A percentile compares a stretch with the other conserved stretches of the same genome.
Conservation (phyloP, 192 early-diverging fungal species). For the Linnemannia hyalina region DNA sequence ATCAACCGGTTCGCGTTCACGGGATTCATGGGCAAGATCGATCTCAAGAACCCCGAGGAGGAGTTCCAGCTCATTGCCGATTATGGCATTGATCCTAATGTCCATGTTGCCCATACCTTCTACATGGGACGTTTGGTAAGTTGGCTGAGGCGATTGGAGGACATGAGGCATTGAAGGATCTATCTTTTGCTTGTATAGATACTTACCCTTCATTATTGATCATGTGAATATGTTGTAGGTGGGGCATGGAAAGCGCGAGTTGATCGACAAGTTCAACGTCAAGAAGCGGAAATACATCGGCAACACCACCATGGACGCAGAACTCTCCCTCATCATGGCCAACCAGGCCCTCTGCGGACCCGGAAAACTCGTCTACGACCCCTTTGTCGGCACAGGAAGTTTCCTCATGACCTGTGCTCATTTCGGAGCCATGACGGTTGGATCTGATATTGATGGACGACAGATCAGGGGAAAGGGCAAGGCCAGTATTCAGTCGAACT, state of each 20-base stretch:
- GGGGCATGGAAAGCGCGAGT: slow-evolving; percentile 75
- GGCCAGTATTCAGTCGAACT: slow-evolving; percentile 76
- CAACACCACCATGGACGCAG: slow-evolving; percentile 98
- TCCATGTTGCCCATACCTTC: slow-evolving; percentile 53
- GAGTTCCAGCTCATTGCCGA: slow-evolving; percentile 85
- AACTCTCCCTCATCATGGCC: slow-evolving; percentile 96
- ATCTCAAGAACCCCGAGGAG: slow-evolving; percentile 83
- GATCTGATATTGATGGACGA: slow-evolving; percentile 97
- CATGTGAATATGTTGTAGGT: slow-evolving; percentile 54
- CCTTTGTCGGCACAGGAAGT: slow-evolving; percentile 97
- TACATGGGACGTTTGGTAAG: slow-evolving; percentile 80
- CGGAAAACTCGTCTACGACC: slow-evolving; percentile 91
- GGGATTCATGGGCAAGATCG: slow-evolving; percentile 85
- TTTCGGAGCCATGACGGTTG: slow-evolving; percentile 92
- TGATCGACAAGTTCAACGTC: slow-evolving; percentile 89
- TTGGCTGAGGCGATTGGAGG: background rate
- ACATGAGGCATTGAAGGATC: background rate
- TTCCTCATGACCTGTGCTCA: slow-evolving; percentile 95
- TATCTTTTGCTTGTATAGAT: background rate
- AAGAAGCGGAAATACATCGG: slow-evolving; percentile 97
- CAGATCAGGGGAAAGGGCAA: slow-evolving; percentile 93
- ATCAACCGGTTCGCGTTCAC: slow-evolving; percentile 91
- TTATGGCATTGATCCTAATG: slow-evolving; percentile 70
- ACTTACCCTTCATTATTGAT: background rate
- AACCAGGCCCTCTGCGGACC: slow-evolving; percentile 88